Percentiles rank a stretch among this genome's conserved stretches.
These are phyloP conservation scores for Rosa rugosa DNA, from an alignment of 306 rosid genomes.

Conservation along the genomic window DNA sequence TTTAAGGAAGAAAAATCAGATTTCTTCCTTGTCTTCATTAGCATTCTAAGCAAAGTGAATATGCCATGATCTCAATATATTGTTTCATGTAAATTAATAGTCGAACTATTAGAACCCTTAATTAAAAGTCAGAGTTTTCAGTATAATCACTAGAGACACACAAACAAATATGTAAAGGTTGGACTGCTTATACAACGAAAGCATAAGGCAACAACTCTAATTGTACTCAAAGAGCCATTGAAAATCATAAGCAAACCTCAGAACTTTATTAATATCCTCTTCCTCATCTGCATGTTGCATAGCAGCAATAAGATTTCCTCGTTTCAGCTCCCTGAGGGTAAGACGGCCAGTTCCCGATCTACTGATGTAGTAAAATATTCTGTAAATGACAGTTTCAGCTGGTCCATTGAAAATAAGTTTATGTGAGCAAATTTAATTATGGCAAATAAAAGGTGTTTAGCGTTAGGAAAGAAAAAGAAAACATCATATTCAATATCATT, in stretches of 20 bases:
- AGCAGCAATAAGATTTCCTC: constrained; percentile 84
- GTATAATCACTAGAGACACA: background rate
- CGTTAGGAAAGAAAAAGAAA: too few species aligned
- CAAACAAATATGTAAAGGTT: background rate
- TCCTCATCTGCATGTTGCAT: constrained; percentile 96
- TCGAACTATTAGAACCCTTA: background rate
- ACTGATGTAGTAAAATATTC: constrained; percentile 88
- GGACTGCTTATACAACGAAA: background rate
- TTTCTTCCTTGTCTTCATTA: background rate
- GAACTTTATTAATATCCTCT: constrained; percentile 92
- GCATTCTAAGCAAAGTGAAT: background rate
- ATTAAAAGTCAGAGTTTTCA: background rate
- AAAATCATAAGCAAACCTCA: constrained; percentile 43
- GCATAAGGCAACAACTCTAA: constrained; percentile 10
- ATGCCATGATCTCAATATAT: background rate
- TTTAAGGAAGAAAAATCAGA: background rate
- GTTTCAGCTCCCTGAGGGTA: constrained; percentile 84
- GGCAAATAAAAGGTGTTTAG: background rate
- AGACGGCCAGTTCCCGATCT: constrained; percentile 84
- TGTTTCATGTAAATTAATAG: background rate
- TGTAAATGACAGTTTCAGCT: constrained; percentile 92
- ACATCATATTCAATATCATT: background rate
- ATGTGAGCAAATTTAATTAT: background rate
- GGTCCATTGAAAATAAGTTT: constrained; percentile 41
- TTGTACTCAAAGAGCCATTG: background rate